Evolutionary conservation across 352 stramenopile genomes (phyloP), one percentile per base, ranked within the genome.

Genomic region (Pythium dissimile): DNA sequence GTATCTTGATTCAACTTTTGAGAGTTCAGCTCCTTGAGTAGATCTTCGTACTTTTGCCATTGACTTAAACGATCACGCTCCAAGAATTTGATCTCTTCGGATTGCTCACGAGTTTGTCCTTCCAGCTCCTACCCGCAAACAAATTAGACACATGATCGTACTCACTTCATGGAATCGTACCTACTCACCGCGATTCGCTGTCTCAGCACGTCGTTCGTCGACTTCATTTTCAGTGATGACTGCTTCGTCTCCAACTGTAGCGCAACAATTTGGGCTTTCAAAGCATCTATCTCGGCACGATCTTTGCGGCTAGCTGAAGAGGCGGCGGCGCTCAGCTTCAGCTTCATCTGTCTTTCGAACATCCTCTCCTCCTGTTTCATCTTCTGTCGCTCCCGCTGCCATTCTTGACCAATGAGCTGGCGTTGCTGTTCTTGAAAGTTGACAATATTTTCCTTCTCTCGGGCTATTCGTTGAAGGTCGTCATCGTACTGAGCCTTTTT

Each of bases 191-290:
- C 53, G 55, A 93, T 69, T 32, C 84, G 71, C 45, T 89, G 78
- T 21, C 81, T 69, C 24, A 94, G 60, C 8, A 72, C 84, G 15
- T 94, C 80, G 27, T 73, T 87, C 32, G 62, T 75, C 28, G 70
- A 68, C 59, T 94, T 95, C 57, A 70, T 77, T 46, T 93, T 94
- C 34, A 20, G n/a, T 1, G 51, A 37, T 2, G 50, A 38, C 62
- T 53, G 62, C 60, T 48, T 73, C 56, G 34, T 62, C 54, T 95
- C 86, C 16, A 93, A 46, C 44, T 95, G 73, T 54, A 94, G 77
- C 20, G 84, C 88, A 42, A 92, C 78, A 26, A 95, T 87, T 45
- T 94, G 84, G 2, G 86, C 86, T 59, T 90, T 92, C 12, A 95
- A 66, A 23, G 70, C 65, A 43, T 92, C 86, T 0, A 92, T 72